Conservation (phyloP, 1,284 basidiomycete genomes). For the Puccinia horiana region DNA sequence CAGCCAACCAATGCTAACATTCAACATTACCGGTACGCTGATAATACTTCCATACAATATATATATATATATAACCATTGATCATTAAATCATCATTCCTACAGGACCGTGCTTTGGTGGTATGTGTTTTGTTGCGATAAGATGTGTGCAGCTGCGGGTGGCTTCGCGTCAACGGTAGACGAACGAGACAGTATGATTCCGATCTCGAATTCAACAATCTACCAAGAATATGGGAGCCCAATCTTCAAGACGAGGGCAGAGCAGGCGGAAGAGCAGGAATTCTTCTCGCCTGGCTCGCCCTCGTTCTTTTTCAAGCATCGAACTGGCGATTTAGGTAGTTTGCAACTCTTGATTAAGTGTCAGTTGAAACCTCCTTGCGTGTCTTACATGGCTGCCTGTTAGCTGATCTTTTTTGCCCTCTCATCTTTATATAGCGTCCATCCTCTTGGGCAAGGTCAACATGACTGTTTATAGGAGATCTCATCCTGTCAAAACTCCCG, state of each 20-base stretch:
- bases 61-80: background rate
- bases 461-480: constrained; percentile 32
- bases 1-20: background rate
- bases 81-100: background rate
- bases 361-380: background rate
- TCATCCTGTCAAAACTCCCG: constrained; percentile 24
- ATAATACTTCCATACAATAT: background rate
- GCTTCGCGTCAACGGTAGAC: constrained; percentile 33
- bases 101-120: constrained; percentile 47
- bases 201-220: constrained; percentile 12
- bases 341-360: constrained; percentile 46
- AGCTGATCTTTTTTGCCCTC: background rate
- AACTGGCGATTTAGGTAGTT: constrained; percentile 3
- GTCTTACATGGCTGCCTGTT: background rate
- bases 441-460: constrained; percentile 42
- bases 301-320: constrained; percentile 36
- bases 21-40: constrained; percentile 22
- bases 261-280: background rate
- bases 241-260: background rate
- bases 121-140: constrained; percentile 48
- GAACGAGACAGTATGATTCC: constrained; percentile 36
- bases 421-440: constrained; percentile 11
- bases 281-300: background rate
- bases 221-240: background rate
- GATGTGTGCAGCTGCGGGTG: constrained; percentile 40